Conservation (phyloP, 352 stramenopile species). For the Globisporangium spiculum region DNA sequence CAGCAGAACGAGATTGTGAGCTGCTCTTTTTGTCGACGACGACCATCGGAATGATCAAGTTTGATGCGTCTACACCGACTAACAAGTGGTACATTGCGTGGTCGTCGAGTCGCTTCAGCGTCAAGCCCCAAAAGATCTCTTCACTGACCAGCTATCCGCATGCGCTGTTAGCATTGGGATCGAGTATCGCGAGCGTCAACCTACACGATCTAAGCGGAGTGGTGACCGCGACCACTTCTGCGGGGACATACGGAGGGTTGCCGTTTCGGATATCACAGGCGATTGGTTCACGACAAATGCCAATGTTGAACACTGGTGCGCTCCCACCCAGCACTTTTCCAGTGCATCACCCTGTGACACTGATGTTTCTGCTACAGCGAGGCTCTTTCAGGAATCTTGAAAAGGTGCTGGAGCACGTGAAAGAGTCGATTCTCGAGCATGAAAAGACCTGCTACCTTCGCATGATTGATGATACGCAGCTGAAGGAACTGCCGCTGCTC, state of each 20-base stretch:
- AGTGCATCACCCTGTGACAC: slow-evolving; percentile 53
- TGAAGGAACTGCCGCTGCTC: slow-evolving; percentile 50
- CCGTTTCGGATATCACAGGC: slow-evolving; percentile 16
- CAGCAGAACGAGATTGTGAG: slow-evolving; percentile 46
- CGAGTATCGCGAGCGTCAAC: slow-evolving; percentile 57
- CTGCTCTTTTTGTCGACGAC: slow-evolving; percentile 66
- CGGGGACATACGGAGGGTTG: slow-evolving; percentile 6
- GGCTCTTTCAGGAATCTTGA: slow-evolving; percentile 67
- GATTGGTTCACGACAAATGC: neutral
- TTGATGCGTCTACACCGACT: slow-evolving; percentile 33
- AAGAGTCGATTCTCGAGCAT: slow-evolving; percentile 53
- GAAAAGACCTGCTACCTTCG: slow-evolving; percentile 76
- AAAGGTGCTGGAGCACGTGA: slow-evolving; percentile 52
- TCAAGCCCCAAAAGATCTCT: slow-evolving; percentile 45
- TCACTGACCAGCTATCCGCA: slow-evolving; percentile 55
- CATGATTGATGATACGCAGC: slow-evolving; percentile 57
- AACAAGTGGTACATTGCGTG: slow-evolving; percentile 61
- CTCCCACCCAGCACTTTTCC: slow-evolving; percentile 18
- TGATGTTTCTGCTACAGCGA: slow-evolving; percentile 69
- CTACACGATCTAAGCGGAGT: slow-evolving; percentile 42
- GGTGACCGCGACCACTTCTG: slow-evolving; percentile 8
- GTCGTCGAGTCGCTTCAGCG: slow-evolving; percentile 59
- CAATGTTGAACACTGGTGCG: slow-evolving; percentile 15
- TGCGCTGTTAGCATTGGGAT: slow-evolving; percentile 39
- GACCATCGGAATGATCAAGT: slow-evolving; percentile 58